Evolutionary conservation across 2,329 filamentous ascomycete genomes (phyloP).

Genomic region (Sporothrix variecibatus): DNA sequence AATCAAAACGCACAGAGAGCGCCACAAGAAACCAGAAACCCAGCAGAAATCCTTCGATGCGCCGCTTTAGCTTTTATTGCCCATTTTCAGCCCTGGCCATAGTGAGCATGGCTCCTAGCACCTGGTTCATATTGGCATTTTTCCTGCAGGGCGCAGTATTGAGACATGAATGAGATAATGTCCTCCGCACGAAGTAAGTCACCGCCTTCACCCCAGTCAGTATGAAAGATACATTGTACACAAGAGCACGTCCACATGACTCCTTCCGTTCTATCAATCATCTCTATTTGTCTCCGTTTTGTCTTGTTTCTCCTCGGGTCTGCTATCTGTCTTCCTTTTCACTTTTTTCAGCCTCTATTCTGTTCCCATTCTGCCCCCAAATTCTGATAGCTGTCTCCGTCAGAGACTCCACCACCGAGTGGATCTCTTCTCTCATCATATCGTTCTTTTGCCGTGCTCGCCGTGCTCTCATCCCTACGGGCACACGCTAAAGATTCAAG

Average conservation of each 20-base stretch:
- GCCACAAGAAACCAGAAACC: neutral
- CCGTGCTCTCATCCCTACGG: neutral
- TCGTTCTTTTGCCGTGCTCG: neutral
- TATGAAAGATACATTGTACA: constrained; percentile 15
- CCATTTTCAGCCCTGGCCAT: constrained; percentile 6
- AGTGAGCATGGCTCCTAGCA: neutral
- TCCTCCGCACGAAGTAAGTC: neutral
- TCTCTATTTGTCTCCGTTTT: neutral
- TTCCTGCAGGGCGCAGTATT: neutral
- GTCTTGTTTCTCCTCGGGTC: neutral
- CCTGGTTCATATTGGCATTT: neutral
- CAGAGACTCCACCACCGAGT: neutral
- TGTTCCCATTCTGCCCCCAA: neutral
- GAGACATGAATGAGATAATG: constrained; percentile 1
- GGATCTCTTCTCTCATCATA: neutral
- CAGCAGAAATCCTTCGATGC: neutral
- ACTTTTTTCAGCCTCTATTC: neutral
- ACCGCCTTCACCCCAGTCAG: neutral
- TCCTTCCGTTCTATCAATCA: neutral
- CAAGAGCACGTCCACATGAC: constrained; percentile 10
- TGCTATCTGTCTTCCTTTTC: neutral
- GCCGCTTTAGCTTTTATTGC: neutral
- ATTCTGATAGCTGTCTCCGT: neutral
- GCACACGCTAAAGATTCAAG: neutral
- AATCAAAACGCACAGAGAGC: neutral